phyloP scores from a whole-genome alignment of 139 green algal species.

The Asterochloris erici region DNA sequence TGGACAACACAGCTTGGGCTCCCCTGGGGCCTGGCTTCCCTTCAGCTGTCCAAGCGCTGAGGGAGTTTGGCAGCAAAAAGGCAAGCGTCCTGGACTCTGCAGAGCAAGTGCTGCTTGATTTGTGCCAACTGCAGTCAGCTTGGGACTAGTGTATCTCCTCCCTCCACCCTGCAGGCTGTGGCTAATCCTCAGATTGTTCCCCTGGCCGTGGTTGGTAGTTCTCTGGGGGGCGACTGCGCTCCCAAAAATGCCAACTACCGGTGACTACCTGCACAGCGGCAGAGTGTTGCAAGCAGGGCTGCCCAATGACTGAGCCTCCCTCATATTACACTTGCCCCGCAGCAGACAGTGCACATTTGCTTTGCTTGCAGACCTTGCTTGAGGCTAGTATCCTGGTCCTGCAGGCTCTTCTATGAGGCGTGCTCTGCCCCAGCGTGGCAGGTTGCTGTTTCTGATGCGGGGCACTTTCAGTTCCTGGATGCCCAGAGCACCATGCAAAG shows the following conservation, averaged over 20 bases:
- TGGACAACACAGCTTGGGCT: slow-evolving; percentile 85
- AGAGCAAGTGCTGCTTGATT: neutral
- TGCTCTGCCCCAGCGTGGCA: slow-evolving; percentile 45
- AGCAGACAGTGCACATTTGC: neutral
- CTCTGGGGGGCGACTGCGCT: slow-evolving; percentile 65
- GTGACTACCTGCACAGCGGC: neutral
- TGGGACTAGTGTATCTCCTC: neutral
- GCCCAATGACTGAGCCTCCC: neutral
- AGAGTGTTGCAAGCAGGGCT: neutral
- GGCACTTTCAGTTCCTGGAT: slow-evolving; percentile 82
- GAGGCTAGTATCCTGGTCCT: too few species aligned
- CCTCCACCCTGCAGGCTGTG: neutral
- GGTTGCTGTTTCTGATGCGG: slow-evolving; percentile 46
- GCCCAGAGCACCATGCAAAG: slow-evolving; percentile 35
- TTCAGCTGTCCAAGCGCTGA: slow-evolving; percentile 9
- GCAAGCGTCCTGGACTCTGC: neutral
- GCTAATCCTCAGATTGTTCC: slow-evolving; percentile 32
- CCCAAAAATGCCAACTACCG: slow-evolving; percentile 59
- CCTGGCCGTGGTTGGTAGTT: slow-evolving; percentile 59
- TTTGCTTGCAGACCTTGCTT: neutral
- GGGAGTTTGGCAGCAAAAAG: slow-evolving; percentile 21
- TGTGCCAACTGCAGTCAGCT: neutral
- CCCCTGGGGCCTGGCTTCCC: slow-evolving; percentile 33
- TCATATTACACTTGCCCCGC: neutral
- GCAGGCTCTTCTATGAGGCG: slow-evolving; percentile 56